Evolutionary conservation across 257 asterid species (phyloP), one percentile per base, ranked within the genome.

Genomic region (Perilla frutescens): DNA sequence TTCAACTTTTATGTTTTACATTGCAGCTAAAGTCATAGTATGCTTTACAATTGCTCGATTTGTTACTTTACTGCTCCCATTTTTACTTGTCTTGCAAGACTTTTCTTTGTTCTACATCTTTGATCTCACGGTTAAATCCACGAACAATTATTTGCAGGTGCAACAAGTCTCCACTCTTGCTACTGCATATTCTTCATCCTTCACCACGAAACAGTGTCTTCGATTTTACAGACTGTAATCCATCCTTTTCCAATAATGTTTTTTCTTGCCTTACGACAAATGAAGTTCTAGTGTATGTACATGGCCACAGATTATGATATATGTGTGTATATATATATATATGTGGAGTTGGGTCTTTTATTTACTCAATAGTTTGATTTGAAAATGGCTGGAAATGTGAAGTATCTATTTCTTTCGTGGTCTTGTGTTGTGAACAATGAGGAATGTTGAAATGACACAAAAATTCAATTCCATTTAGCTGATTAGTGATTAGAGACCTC

Each of bases 41-140:
- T 76, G 48, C 85, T 68, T 79, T 71, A 80, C 81, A 55, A 48
- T 69, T 71, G 68, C 64, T 39, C 75, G 53, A 62, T 64, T 31
- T 68, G 37, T 65, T 70, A 40, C 77, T 79, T 79, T 73, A 76
- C 78, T 63, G 72, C 67, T 61, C 70, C 44, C 39, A 11, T 54
- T 76, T 63, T 59, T 36, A 47, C 79, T 77, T 75, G 66, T 57
- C 76, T 74, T 75, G 68, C 74, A 72, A 77, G 64, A 44, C 62
- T 77, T 70, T 3, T n/a, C 54, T 75, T 63, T 61, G 47, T 66
- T 34, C 50, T 2, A 20, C 66, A 58, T 48, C 71, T 68, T 60
- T 36, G 15, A 40, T 62, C 69, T 13, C 7, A 31, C 47, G 37
- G 15, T 63, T 4, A 29, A 57, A 44, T 26, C n/a, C 31, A 31